Percentiles rank a stretch among this genome's conserved stretches.
Conservation (phyloP, 73 alveolate genomes). For the Tetrahymena thermophila region DNA sequence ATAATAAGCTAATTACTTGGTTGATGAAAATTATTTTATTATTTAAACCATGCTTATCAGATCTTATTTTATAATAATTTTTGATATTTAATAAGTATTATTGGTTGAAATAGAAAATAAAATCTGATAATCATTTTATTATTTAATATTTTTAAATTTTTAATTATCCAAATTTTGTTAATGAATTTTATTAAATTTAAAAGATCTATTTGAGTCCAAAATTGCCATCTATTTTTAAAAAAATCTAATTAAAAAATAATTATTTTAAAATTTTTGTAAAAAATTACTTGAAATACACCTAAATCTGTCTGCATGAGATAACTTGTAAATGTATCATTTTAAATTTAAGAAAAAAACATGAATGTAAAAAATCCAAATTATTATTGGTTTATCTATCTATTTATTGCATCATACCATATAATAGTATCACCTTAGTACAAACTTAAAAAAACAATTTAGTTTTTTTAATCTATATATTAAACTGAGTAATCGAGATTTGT, state of each 20-base stretch:
- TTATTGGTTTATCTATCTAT: too few species aligned
- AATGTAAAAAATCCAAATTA: background rate
- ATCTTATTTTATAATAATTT: background rate
- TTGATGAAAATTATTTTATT: too few species aligned
- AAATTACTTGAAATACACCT: too few species aligned
- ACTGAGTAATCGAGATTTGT: background rate
- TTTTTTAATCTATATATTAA: background rate
- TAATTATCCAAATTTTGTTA: background rate
- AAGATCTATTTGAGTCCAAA: background rate
- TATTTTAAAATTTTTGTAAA: too few species aligned
- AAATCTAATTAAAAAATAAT: too few species aligned
- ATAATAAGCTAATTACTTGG: background rate
- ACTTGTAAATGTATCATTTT: background rate
- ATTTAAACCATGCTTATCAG: background rate
- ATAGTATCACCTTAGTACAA: background rate
- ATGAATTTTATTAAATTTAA: too few species aligned
- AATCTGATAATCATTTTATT: background rate
- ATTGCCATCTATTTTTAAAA: background rate
- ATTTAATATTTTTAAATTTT: too few species aligned
- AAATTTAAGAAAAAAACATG: too few species aligned
- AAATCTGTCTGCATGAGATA: too few species aligned
- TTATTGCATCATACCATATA: background rate
- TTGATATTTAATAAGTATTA: background rate
- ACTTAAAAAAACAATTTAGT: background rate
- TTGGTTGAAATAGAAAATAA: background rate